phyloP scores from a whole-genome alignment of 1,139 yeast species.

The Blastobotrys raffinosifermentans region DNA sequence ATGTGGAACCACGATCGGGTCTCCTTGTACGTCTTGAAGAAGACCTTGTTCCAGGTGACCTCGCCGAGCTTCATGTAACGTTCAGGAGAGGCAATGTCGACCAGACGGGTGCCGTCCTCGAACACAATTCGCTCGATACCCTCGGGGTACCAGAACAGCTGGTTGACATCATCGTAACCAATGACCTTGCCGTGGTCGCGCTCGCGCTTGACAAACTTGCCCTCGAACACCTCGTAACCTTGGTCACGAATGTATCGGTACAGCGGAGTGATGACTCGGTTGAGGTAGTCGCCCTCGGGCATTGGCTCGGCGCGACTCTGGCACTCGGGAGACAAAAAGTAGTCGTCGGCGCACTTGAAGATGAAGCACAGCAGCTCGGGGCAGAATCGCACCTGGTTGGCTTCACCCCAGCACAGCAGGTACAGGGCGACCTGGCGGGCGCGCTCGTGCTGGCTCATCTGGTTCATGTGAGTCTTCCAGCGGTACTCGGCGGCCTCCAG shows the following conservation, averaged over 20 bases:
- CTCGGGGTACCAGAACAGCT: slow-evolving; percentile 98
- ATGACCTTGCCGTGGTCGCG: slow-evolving; percentile 89
- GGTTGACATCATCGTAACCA: slow-evolving; percentile 98
- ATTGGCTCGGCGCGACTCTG: slow-evolving; percentile 70
- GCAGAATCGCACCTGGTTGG: slow-evolving; percentile 92
- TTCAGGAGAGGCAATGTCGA: slow-evolving; percentile 84
- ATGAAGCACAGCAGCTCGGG: slow-evolving; percentile 92
- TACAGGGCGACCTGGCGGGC: slow-evolving; percentile 87
- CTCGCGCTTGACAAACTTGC: slow-evolving; percentile 95
- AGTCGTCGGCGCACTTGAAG: slow-evolving; percentile 88
- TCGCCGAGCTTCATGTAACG: slow-evolving; percentile 88
- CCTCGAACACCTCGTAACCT: slow-evolving; percentile 90
- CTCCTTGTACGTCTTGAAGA: slow-evolving; percentile 95
- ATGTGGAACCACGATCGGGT: slow-evolving; percentile 97
- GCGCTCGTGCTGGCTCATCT: slow-evolving; percentile 65
- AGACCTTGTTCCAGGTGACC: slow-evolving; percentile 85
- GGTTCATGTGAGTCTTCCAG: slow-evolving; percentile 77
- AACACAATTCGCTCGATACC: slow-evolving; percentile 90
- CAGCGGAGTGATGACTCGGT: slow-evolving; percentile 86
- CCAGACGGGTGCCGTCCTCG: slow-evolving; percentile 86
- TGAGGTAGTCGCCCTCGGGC: slow-evolving; percentile 93
- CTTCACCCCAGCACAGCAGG: slow-evolving; percentile 96
- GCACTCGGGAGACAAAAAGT: slow-evolving; percentile 80
- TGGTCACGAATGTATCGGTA: slow-evolving; percentile 89
- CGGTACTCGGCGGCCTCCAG: slow-evolving; percentile 75